These are phyloP conservation scores for Fagus sylvatica DNA, from an alignment of 306 rosid species.

Conservation along the genomic window DNA sequence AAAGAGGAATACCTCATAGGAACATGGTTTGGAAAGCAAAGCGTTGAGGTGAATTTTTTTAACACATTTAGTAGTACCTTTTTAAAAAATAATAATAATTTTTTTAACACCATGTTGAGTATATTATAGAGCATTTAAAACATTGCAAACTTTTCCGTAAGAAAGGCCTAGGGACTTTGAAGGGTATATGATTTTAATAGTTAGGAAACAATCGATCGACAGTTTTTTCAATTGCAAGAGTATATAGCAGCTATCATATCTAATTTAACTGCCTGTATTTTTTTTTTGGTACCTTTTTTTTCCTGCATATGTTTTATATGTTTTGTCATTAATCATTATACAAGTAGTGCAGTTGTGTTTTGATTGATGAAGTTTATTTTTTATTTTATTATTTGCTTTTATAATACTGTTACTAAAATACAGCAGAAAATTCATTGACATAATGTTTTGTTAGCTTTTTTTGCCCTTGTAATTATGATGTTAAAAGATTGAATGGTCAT, in stretches of 20 bases:
- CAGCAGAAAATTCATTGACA: too few relatives aligned
- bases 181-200: not conserved
- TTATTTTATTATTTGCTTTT: too few relatives aligned
- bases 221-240: not conserved
- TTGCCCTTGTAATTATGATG: too few relatives aligned
- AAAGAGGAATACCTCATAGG: slow-evolving; percentile 83
- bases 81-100: slow-evolving; percentile 10
- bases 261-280: not conserved
- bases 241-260: not conserved
- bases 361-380: too few relatives aligned
- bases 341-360: too few relatives aligned
- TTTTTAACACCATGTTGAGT: not conserved
- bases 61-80: slow-evolving; percentile 1
- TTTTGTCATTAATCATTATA: too few relatives aligned
- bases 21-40: slow-evolving; percentile 88
- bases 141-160: not conserved
- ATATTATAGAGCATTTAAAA: slow-evolving; percentile 1
- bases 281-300: not conserved
- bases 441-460: too few relatives aligned
- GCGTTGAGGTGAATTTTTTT: slow-evolving; percentile 75
- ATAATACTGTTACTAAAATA: too few relatives aligned
- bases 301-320: too few relatives aligned
- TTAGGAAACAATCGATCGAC: not conserved
- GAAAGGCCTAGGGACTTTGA: not conserved
- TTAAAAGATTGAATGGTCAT: too few relatives aligned